Evolutionary conservation across 129 eudicot genomes (phyloP), one percentile per base, ranked within the genome.

Genomic region (Tanacetum coccineum): DNA sequence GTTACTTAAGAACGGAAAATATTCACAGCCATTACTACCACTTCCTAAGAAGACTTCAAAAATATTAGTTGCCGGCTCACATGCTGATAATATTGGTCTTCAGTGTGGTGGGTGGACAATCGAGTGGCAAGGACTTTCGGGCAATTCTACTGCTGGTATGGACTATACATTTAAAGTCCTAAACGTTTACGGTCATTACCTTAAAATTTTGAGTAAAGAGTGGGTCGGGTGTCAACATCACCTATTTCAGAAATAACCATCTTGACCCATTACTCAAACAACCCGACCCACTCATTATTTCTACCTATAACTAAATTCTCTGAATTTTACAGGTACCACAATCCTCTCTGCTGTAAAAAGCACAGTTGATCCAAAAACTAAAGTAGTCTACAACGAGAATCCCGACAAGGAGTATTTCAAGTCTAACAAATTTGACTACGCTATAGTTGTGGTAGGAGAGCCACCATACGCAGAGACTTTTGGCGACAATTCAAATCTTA

Each of bases 41-140:
- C 93, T 88, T 46, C 85, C 96, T 10, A 85, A 88, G 59, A 83
- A 70, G 59, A 65, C 85, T 21, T 51, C 83, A 47, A 83, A 77
- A 51, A 79, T 88, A 58, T 80, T 88, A 2, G 83, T 88, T 19
- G 87, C 90, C 2, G 96, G 96, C 71, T 59, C 80, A 46, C 96
- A 88, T 67, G 96, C 93, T 36, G 60, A 88, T 46, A 83, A 85
- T 76, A 61, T 88, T 12, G 96, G 96, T 45, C 56, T 79, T 58
- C 95, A 87, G 30, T 82, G 91, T 64, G 95, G 95, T 2, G 91
- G 95, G 14, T 87, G 95, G 96, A 88, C 96, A 12, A 81, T 88
- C 0, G 70, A 63, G 13, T 85, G 96, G 96, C 89, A 85, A 65
- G 96, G 96, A 64, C 65, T 67, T 25, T 60, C 80, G 10, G 87